Evolutionary conservation across 2,329 filamentous ascomycete genomes (phyloP).

Genomic region (Cladosporium sp.): DNA sequence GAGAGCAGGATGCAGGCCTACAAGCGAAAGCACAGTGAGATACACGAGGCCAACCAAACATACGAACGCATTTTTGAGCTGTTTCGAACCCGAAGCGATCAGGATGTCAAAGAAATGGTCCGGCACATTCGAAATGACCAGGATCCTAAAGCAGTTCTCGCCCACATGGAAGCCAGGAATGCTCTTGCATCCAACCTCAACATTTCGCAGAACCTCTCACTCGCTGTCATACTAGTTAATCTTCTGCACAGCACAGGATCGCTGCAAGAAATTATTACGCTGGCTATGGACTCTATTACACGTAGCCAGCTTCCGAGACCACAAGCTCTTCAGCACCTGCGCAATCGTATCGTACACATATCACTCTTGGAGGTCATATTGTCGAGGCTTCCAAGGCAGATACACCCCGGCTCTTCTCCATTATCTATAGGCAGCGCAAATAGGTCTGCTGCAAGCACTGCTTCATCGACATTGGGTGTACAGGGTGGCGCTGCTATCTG

Average conservation of each 20-base stretch:
- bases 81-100: background rate
- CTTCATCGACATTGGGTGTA: background rate
- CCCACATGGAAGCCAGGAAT: background rate
- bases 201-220: background rate
- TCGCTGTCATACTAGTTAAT: slow-evolving; percentile 1
- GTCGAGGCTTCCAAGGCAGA: background rate
- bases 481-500: background rate
- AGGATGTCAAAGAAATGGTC: background rate
- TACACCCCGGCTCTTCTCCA: background rate
- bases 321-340: background rate
- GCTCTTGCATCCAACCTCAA: background rate
- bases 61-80: background rate
- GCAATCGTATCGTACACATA: slow-evolving; percentile 3
- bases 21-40: slow-evolving; percentile 14
- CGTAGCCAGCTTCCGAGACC: background rate
- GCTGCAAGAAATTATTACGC: slow-evolving; percentile 8
- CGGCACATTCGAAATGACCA: background rate
- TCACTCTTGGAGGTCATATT: background rate
- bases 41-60: background rate
- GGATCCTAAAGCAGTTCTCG: background rate
- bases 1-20: slow-evolving; percentile 12
- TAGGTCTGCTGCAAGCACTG: background rate
- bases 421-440: too few relatives aligned
- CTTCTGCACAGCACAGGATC: slow-evolving; percentile 15
- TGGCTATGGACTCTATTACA: slow-evolving; percentile 3